phyloP scores from a whole-genome alignment of 495 filamentous ascomycete genomes.

The Xylaria cubensis region DNA sequence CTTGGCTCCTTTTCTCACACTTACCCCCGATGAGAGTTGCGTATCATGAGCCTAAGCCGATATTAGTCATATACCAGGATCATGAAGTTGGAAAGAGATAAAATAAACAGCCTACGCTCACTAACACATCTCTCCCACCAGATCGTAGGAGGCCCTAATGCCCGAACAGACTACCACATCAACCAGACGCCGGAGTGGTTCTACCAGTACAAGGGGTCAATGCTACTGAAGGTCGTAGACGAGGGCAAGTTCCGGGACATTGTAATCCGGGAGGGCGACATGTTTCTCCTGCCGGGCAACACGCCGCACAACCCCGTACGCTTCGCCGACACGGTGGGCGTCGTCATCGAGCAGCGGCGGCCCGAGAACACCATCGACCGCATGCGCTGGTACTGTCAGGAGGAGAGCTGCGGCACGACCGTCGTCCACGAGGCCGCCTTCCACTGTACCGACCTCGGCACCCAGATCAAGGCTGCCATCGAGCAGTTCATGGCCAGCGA shows the following conservation, averaged over 20 bases:
- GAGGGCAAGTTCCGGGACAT: slow-evolving; percentile 78
- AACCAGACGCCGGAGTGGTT: slow-evolving; percentile 97
- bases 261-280: slow-evolving; percentile 87
- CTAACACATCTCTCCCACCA: slow-evolving; percentile 37
- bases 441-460: slow-evolving; percentile 91
- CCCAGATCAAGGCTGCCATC: slow-evolving; percentile 94
- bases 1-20: not conserved
- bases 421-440: slow-evolving; percentile 88
- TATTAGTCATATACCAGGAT: not conserved
- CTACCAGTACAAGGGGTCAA: slow-evolving; percentile 91
- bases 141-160: slow-evolving; percentile 97
- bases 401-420: slow-evolving; percentile 58
- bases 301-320: slow-evolving; percentile 82
- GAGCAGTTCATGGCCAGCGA: slow-evolving; percentile 77
- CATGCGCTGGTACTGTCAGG: slow-evolving; percentile 89
- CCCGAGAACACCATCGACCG: slow-evolving; percentile 72
- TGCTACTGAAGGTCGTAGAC: slow-evolving; percentile 91
- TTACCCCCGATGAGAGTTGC: not conserved
- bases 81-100: not conserved
- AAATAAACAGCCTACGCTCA: not conserved
- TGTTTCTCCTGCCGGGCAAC: slow-evolving; percentile 91
- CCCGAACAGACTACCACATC: slow-evolving; percentile 97
- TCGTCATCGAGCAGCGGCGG: slow-evolving; percentile 90
- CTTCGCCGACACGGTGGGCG: slow-evolving; percentile 71
- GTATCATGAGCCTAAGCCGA: not conserved